phyloP scores from a whole-genome alignment of 768 basidiomycete species.

The Suillus fuscotomentosus region DNA sequence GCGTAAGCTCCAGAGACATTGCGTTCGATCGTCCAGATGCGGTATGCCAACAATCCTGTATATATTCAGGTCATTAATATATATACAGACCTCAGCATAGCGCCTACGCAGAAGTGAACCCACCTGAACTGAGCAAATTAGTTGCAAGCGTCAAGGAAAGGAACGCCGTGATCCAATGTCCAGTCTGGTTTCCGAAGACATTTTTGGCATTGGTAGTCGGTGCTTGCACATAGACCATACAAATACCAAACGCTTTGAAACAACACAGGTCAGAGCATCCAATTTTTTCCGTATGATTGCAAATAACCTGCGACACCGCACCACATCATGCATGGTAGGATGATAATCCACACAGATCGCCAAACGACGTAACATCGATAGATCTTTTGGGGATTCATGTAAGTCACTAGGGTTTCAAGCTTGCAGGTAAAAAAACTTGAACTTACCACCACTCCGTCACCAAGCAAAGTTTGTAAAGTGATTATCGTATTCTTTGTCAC shows the following conservation, averaged over 20 bases:
- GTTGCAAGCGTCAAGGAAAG: slow-evolving; percentile 6
- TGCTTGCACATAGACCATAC: slow-evolving; percentile 4
- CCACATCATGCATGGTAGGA: slow-evolving; percentile 9
- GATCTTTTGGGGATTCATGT: slow-evolving; percentile 5
- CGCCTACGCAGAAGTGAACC: neutral
- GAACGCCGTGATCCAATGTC: slow-evolving; percentile 2
- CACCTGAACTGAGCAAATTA: neutral
- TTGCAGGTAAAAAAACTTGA: neutral
- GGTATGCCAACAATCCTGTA: slow-evolving; percentile 5
- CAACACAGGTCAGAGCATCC: neutral
- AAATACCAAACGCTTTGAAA: slow-evolving; percentile 1
- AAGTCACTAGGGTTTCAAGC: neutral
- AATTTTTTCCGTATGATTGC: neutral
- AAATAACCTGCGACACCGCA: slow-evolving; percentile 6
- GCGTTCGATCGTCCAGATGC: neutral
- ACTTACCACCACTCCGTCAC: slow-evolving; percentile 10
- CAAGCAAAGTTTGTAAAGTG: slow-evolving; percentile 10
- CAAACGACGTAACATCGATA: slow-evolving; percentile 9
- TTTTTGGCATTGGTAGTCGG: neutral
- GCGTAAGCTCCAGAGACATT: neutral
- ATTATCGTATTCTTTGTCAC: slow-evolving; percentile 23
- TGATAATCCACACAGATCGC: slow-evolving; percentile 12
- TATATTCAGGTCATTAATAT: neutral
- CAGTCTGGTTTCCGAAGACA: slow-evolving; percentile 5
- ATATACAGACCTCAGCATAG: neutral